Percentiles rank a stretch among this genome's conserved stretches.
phyloP scores from a whole-genome alignment of 345 rosid species.

The Aurinia saxatilis region DNA sequence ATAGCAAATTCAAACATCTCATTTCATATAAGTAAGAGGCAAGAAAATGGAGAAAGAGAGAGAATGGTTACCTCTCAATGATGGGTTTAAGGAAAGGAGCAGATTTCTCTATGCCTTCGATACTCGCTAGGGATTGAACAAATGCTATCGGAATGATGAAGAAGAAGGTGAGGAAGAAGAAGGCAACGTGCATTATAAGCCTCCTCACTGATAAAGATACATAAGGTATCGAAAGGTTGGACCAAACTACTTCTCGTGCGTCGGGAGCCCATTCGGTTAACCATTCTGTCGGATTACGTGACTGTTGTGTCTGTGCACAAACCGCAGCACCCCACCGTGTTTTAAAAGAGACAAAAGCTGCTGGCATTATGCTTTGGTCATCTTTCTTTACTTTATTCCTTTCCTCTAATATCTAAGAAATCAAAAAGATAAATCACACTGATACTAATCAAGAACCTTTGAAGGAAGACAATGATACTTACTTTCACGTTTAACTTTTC shows the following conservation, averaged over 20 bases:
- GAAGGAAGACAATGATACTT: slow-evolving; percentile 26
- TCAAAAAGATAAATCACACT: background rate
- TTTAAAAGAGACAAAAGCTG: slow-evolving; percentile 93
- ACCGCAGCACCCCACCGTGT: slow-evolving; percentile 98
- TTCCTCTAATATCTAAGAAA: slow-evolving; percentile 57
- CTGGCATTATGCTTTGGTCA: slow-evolving; percentile 72
- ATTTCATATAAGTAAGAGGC: background rate
- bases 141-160: slow-evolving; percentile 90
- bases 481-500: slow-evolving; percentile 67
- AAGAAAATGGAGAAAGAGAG: background rate
- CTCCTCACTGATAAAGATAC: slow-evolving; percentile 66
- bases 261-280: slow-evolving; percentile 96
- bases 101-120: slow-evolving; percentile 70
- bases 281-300: slow-evolving; percentile 79
- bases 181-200: slow-evolving; percentile 71
- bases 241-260: slow-evolving; percentile 90
- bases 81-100: slow-evolving; percentile 58
- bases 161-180: slow-evolving; percentile 91
- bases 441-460: too few relatives aligned
- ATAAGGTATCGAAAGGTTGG: slow-evolving; percentile 78
- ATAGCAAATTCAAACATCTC: slow-evolving; percentile 1
- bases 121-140: slow-evolving; percentile 86
- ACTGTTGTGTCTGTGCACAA: slow-evolving; percentile 95
- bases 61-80: slow-evolving; percentile 36
- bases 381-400: slow-evolving; percentile 55